Conservation (phyloP, 2,329 filamentous ascomycete genomes). For the Cytospora paraplurivora region DNA sequence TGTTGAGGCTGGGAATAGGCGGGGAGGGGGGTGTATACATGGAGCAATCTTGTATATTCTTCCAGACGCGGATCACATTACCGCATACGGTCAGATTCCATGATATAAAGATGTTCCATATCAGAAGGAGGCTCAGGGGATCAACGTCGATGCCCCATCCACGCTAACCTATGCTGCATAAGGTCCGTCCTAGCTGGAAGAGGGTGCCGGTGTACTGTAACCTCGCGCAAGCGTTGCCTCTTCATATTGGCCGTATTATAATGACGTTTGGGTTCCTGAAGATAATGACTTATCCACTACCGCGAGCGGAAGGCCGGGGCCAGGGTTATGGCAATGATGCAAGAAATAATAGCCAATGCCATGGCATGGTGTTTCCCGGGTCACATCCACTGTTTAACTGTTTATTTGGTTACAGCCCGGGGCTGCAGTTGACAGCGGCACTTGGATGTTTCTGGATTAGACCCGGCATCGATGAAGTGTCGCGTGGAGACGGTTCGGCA, state of each 20-base stretch:
- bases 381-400: slow-evolving; percentile 4
- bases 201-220: neutral
- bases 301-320: slow-evolving; percentile 8
- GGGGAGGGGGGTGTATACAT: neutral
- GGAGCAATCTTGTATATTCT: neutral
- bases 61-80: neutral
- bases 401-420: slow-evolving; percentile 1
- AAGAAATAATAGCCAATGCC: neutral
- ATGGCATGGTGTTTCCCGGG: neutral
- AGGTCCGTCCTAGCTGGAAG: neutral
- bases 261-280: slow-evolving; percentile 5
- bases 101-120: neutral
- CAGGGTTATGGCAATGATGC: slow-evolving; percentile 9
- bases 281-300: neutral
- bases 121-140: neutral
- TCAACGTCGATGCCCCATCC: neutral
- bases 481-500: slow-evolving; percentile 3
- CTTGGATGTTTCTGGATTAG: slow-evolving; percentile 3
- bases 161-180: neutral
- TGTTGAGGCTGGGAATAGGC: neutral
- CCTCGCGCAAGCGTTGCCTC: neutral
- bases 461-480: slow-evolving; percentile 4
- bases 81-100: neutral
- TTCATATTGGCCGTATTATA: neutral
- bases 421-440: neutral